phyloP scores from a whole-genome alignment of 106 monocot species.

The Hemerocallis citrina region DNA sequence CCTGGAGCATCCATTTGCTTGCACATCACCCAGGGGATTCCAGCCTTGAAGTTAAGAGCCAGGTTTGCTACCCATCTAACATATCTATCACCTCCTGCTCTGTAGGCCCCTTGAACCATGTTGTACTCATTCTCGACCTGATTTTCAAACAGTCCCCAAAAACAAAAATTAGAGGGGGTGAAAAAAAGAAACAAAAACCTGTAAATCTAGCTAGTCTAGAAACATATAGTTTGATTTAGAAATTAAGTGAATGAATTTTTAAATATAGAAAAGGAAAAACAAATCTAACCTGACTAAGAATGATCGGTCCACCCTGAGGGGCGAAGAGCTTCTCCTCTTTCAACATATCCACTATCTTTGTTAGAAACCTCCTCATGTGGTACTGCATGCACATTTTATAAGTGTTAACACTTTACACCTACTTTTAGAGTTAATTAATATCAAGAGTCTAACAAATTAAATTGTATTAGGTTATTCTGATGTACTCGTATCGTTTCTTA shows the following conservation, averaged over 20 bases:
- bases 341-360: conserved; percentile 43
- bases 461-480: too few relatives aligned
- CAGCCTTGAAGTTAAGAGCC: conserved; percentile 32
- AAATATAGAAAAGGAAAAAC: background rate
- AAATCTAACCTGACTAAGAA: conserved; percentile 58
- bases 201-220: background rate
- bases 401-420: too few relatives aligned
- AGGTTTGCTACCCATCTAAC: conserved; percentile 70
- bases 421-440: too few relatives aligned
- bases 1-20: conserved; percentile 74
- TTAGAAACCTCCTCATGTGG: conserved; percentile 49
- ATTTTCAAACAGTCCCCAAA: too few relatives aligned
- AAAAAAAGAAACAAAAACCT: background rate
- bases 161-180: too few relatives aligned
- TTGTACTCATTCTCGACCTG: conserved; percentile 96
- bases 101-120: conserved; percentile 34
- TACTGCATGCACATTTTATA: too few relatives aligned
- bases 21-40: conserved; percentile 98
- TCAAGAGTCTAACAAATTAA: too few relatives aligned
- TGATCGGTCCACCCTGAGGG: conserved; percentile 67
- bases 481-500: too few relatives aligned
- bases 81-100: conserved; percentile 35
- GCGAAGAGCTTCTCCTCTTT: conserved; percentile 58
- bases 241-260: background rate
- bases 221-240: background rate